Percentiles rank a stretch among this genome's conserved stretches.
Conservation (phyloP, 2,329 filamentous ascomycete species). For the Nothophaeocryptopus gaeumannii region DNA sequence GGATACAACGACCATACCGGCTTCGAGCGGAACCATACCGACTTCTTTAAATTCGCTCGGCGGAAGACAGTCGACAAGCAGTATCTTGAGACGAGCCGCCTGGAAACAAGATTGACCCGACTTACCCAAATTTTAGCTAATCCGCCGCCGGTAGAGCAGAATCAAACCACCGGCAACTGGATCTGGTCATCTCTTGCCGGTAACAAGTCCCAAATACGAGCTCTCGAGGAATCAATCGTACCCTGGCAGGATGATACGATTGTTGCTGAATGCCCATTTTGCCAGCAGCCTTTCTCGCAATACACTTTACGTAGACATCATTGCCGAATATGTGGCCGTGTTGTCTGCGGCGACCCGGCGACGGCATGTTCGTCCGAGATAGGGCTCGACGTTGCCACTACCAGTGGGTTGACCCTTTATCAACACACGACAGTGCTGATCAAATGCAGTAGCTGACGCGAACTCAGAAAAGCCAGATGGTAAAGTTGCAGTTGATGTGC, state of each 20-base stretch:
- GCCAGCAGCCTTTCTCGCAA: constrained; percentile 89
- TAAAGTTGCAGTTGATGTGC: constrained; percentile 71
- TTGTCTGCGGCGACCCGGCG: constrained; percentile 83
- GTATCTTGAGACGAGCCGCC: constrained; percentile 78
- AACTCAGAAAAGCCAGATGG: constrained; percentile 44
- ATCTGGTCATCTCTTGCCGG: constrained; percentile 58
- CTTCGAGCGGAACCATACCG: constrained; percentile 66
- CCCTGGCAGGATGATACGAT: constrained; percentile 89
- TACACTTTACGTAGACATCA: constrained; percentile 94
- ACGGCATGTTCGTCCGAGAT: constrained; percentile 85
- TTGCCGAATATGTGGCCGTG: constrained; percentile 86
- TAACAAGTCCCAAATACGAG: constrained; percentile 68
- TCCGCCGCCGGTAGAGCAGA: constrained; percentile 63
- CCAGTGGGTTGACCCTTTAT: constrained; percentile 47
- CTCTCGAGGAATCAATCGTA: constrained; percentile 79
- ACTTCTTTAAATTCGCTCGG: constrained; percentile 67
- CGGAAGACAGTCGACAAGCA: constrained; percentile 78
- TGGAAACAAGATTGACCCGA: constrained; percentile 89
- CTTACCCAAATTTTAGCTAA: constrained; percentile 79
- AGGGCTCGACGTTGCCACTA: constrained; percentile 70
- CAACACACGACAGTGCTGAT: constrained; percentile 34
- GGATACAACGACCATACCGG: constrained; percentile 80
- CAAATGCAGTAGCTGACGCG: constrained; percentile 31
- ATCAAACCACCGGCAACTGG: constrained; percentile 47
- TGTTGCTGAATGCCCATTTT: constrained; percentile 83